Evolutionary conservation across 441 rosid genomes (phyloP), one percentile per base, ranked within the genome.

Genomic region (Dalechampia spathulata): DNA sequence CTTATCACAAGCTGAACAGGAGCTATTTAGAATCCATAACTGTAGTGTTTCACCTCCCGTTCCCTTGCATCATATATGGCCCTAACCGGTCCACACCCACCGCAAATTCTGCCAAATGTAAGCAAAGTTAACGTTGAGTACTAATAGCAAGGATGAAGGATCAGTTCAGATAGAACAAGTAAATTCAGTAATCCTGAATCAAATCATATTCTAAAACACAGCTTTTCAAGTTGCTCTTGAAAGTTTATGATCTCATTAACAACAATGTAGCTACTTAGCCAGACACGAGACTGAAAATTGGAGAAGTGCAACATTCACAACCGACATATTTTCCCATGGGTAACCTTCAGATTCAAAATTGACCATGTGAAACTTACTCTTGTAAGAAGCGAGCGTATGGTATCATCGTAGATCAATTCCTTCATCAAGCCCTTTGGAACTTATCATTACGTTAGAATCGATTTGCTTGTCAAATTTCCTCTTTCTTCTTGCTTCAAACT

Each of bases 401-500:
- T 27, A 44, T 30, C 15, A 43, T 79, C 76, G 82, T 67, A 83
- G 74, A 71, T 92, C 98, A 53, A 92, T 81, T 41, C 98, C 98
- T 65, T 83, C 93, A 40, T 91, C 98, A 5, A 91, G 93, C 70
- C 89, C 96, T 68, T 78, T 82, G 6, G 96, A 91, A 72, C 95
- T 56, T 37, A 91, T 91, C 96, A 91, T 88, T 76, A 88, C 95
- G 49, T 92, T 92, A 1, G 92, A 84, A 74, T 92, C 98, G 22
- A 92, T 92, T 63, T 92, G 98, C 73, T 92, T 88, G 79, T 92
- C 98, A 43, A 86, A 86, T 69, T 92, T 92, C 80, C 72, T 86
- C 83, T 80, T 92, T 65, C 98, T 81, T 80, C 96, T 83, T 49
- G 75, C 83, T 78, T 92, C 94, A 64, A 88, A 88, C 54, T 88